phyloP scores from a whole-genome alignment of 2,329 filamentous ascomycete genomes.

The Arachnomyces sp. region DNA sequence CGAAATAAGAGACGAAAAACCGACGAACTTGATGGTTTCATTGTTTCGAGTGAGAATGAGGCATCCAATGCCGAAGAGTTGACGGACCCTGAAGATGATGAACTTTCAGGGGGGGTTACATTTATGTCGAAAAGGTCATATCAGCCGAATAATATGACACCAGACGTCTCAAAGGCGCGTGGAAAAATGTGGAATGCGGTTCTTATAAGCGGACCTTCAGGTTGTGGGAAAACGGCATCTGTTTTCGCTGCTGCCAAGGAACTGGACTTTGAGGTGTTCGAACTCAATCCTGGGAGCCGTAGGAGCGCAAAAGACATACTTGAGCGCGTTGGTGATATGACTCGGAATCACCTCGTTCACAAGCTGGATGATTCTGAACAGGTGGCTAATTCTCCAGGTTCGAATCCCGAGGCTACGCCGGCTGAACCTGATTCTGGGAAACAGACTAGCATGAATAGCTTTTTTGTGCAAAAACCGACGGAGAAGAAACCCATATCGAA shows the following conservation, averaged over 20 bases:
- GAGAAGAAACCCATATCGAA: constrained; percentile 16
- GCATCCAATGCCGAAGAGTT: constrained; percentile 60
- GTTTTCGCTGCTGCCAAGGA: constrained; percentile 89
- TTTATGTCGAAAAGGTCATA: constrained; percentile 30
- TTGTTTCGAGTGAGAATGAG: constrained; percentile 73
- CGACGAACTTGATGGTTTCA: constrained; percentile 69
- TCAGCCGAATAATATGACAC: constrained; percentile 29
- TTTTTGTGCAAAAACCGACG: constrained; percentile 57
- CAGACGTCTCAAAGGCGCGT: constrained; percentile 44
- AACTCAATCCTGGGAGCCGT: constrained; percentile 77
- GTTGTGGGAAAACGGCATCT: constrained; percentile 86
- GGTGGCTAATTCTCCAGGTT: constrained; percentile 31
- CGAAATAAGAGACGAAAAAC: constrained; percentile 56
- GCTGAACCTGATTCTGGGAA: constrained; percentile 58
- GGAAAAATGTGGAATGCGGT: constrained; percentile 60
- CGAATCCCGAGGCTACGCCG: constrained; percentile 38
- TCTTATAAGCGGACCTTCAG: constrained; percentile 80
- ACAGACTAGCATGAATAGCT: constrained; percentile 70
- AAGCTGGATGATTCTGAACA: constrained; percentile 18
- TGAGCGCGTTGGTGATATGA: constrained; percentile 94
- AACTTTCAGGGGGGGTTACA: constrained; percentile 33
- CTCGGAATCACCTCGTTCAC: constrained; percentile 81
- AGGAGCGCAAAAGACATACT: constrained; percentile 82
- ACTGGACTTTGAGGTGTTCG: constrained; percentile 86
- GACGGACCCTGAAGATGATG: constrained; percentile 50